Conservation (phyloP, 306 rosid genomes). For the Astragalus membranaceus region DNA sequence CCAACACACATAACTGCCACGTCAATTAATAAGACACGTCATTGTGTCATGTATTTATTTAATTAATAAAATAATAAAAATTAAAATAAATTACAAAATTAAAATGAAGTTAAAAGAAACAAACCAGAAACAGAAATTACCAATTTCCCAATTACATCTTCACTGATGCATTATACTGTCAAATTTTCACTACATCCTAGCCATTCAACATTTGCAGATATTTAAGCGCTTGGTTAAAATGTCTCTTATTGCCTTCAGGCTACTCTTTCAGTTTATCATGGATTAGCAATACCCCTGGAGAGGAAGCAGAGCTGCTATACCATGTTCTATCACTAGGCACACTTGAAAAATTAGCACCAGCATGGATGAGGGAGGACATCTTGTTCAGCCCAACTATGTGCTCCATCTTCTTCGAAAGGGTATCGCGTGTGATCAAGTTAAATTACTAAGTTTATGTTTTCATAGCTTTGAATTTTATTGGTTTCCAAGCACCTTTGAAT, state of each 20-base stretch:
- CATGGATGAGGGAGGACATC: constrained; percentile 86
- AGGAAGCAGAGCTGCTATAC: constrained; percentile 60
- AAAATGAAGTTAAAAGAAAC: no score
- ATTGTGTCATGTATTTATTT: no score
- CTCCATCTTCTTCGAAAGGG: constrained; percentile 65
- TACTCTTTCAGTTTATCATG: constrained; percentile 78
- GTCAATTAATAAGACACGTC: no score
- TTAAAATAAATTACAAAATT: no score
- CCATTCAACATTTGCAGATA: background rate
- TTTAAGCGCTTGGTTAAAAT: background rate
- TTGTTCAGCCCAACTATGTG: constrained; percentile 84
- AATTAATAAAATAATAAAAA: no score
- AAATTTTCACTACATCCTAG: background rate
- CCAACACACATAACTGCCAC: no score
- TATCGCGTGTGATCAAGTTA: constrained; percentile 54
- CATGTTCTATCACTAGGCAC: constrained; percentile 60
- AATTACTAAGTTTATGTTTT: constrained; percentile 13
- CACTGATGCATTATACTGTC: no score
- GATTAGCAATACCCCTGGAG: constrained; percentile 36
- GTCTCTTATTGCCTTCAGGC: constrained; percentile 40
- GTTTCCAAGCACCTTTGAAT: background rate
- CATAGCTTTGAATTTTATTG: background rate
- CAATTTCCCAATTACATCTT: no score
- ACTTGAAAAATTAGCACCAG: constrained; percentile 84
- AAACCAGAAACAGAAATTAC: no score